phyloP scores from a whole-genome alignment of 495 filamentous ascomycete species.

The Daldinia grandis region DNA sequence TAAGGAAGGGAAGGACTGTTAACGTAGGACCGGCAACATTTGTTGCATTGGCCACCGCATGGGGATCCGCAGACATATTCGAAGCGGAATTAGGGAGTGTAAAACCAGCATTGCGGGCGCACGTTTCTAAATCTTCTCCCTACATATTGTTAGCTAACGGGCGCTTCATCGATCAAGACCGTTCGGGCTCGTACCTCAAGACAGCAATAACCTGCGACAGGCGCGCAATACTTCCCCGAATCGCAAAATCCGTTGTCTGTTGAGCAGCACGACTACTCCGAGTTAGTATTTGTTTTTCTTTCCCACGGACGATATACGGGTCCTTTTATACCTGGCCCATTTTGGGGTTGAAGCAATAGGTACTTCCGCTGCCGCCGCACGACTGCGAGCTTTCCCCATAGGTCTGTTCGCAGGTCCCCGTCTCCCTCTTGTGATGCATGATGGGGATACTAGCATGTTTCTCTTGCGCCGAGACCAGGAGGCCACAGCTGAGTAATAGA shows the following conservation, averaged over 20 bases:
- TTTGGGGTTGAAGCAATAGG: conserved; percentile 49
- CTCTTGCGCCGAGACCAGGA: conserved; percentile 24
- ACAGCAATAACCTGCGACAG: conserved; percentile 55
- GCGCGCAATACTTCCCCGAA: conserved; percentile 50
- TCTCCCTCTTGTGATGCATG: conserved; percentile 27
- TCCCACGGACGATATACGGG: not conserved
- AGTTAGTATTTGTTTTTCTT: conserved; percentile 21
- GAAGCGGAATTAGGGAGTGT: conserved; percentile 31
- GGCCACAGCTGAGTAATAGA: conserved; percentile 19
- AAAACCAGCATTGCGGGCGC: conserved; percentile 51
- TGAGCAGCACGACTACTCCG: conserved; percentile 50
- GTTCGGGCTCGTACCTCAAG: conserved; percentile 43
- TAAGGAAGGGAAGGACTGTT: conserved; percentile 35
- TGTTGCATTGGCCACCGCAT: not conserved
- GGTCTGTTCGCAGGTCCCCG: conserved; percentile 48
- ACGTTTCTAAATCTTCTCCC: conserved; percentile 50
- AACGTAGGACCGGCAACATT: conserved; percentile 21
- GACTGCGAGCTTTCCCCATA: conserved; percentile 48
- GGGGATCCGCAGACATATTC: not conserved
- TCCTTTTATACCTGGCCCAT: conserved; percentile 45
- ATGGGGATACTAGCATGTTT: conserved; percentile 18
- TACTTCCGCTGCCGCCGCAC: conserved; percentile 47
- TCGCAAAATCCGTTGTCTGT: conserved; percentile 51
- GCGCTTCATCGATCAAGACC: not conserved
- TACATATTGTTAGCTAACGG: conserved; percentile 33